These are phyloP conservation scores for Pichia kluyveri DNA, from an alignment of 805 yeast species.

Conservation along the genomic window DNA sequence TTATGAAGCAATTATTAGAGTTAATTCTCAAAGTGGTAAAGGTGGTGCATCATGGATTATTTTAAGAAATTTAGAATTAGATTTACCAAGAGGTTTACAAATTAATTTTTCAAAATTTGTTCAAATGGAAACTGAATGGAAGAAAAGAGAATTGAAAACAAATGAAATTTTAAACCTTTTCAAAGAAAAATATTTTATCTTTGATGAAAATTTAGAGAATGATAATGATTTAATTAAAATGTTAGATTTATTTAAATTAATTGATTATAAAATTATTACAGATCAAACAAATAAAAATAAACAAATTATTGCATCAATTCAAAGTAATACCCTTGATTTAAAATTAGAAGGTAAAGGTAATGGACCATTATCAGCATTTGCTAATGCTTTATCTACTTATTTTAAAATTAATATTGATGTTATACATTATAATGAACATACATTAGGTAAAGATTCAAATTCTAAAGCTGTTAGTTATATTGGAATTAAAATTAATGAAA, in stretches of 20 bases:
- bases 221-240: constrained; percentile 10
- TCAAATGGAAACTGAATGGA: constrained; percentile 57
- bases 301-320: constrained; percentile 39
- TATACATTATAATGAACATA: constrained; percentile 67
- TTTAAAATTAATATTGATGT: constrained; percentile 49
- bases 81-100: constrained; percentile 74
- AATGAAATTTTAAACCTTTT: constrained; percentile 59
- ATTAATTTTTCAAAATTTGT: constrained; percentile 66
- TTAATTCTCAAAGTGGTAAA: constrained; percentile 81
- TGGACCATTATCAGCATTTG: constrained; percentile 75
- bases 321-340: constrained; percentile 26
- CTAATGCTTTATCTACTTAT: constrained; percentile 45
- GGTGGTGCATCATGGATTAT: constrained; percentile 90
- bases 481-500: constrained; percentile 10
- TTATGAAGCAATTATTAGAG: constrained; percentile 88
- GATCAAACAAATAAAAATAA: constrained; percentile 37
- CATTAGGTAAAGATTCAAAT: constrained; percentile 64
- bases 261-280: constrained; percentile 21
- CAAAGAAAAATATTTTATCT: constrained; percentile 41
- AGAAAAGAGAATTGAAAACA: constrained; percentile 63
- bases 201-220: constrained; percentile 19
- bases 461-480: constrained; percentile 74
- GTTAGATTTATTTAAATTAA: constrained; percentile 16
- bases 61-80: constrained; percentile 64
- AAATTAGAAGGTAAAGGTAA: constrained; percentile 57